Percentiles rank a stretch among this genome's conserved stretches.
phyloP scores from a whole-genome alignment of 1,284 basidiomycete species.

The Pyrrhoderma lamaoense region DNA sequence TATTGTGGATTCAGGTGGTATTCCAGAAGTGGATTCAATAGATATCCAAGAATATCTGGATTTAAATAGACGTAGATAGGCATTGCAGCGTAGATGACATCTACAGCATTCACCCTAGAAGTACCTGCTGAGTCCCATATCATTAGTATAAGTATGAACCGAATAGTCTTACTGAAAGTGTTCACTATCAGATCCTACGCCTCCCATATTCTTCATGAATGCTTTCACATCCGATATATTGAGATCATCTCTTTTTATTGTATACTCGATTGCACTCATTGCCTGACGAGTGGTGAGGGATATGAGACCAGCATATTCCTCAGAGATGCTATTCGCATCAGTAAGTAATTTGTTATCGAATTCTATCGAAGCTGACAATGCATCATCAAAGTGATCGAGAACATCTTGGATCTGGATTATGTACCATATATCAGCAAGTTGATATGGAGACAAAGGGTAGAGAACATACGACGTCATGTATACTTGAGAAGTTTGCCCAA shows the following conservation, averaged over 20 bases:
- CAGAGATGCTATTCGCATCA: constrained; percentile 25
- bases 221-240: constrained; percentile 20
- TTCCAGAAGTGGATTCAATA: constrained; percentile 39
- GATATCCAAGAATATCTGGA: constrained; percentile 30
- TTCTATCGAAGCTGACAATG: constrained; percentile 24
- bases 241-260: constrained; percentile 23
- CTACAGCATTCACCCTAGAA: constrained; percentile 37
- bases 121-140: no score
- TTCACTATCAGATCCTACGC: constrained; percentile 2
- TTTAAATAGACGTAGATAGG: constrained; percentile 43
- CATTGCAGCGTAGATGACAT: constrained; percentile 40
- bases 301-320: constrained; percentile 33
- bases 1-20: constrained; percentile 30
- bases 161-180: no score
- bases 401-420: constrained; percentile 31
- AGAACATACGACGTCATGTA: constrained; percentile 22
- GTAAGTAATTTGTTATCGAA: constrained; percentile 32
- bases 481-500: constrained; percentile 20
- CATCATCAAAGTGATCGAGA: constrained; percentile 31
- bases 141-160: no score
- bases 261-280: constrained; percentile 34
- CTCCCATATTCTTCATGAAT: constrained; percentile 14
- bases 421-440: neutral
- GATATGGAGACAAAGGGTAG: neutral
- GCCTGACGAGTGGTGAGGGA: constrained; percentile 34